These are phyloP conservation scores for Leccinum huronense DNA, from an alignment of 1,284 basidiomycete species.

Conservation along the genomic window DNA sequence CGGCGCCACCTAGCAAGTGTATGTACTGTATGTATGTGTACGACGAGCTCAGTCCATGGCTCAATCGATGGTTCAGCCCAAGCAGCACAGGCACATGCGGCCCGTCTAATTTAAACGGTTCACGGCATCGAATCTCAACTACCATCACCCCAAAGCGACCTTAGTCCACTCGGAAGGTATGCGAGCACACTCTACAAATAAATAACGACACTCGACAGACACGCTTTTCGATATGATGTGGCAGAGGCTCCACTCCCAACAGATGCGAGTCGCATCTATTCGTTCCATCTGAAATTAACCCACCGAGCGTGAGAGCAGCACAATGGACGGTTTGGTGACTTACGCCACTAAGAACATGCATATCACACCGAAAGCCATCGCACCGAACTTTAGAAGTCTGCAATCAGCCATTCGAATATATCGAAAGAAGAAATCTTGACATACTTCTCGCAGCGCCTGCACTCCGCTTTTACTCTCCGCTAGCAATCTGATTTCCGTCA, in stretches of 20 bases:
- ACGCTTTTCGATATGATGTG: conserved; percentile 2
- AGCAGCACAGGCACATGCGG: conserved; percentile 17
- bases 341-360: conserved; percentile 89
- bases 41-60: conserved; percentile 8
- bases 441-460: conserved; percentile 83
- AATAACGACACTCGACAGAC: conserved; percentile 14
- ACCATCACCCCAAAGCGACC: neutral
- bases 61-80: conserved; percentile 7
- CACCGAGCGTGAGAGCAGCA: conserved; percentile 20
- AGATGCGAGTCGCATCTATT: conserved; percentile 45
- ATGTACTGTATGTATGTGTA: too few relatives aligned
- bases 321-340: conserved; percentile 42
- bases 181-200: neutral
- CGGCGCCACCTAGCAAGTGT: conserved; percentile 7
- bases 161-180: neutral
- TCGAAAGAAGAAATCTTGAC: conserved; percentile 22
- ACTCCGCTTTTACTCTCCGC: conserved; percentile 82
- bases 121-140: conserved; percentile 27
- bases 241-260: conserved; percentile 10
- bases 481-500: conserved; percentile 55
- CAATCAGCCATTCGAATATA: conserved; percentile 17
- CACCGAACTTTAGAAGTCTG: conserved; percentile 63
- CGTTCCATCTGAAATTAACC: conserved; percentile 69
- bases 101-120: conserved; percentile 31
- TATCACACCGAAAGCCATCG: conserved; percentile 83